Evolutionary conservation across 768 basidiomycete genomes (phyloP), one percentile per base, ranked within the genome.

Genomic region (Podaxis mareebaensis): DNA sequence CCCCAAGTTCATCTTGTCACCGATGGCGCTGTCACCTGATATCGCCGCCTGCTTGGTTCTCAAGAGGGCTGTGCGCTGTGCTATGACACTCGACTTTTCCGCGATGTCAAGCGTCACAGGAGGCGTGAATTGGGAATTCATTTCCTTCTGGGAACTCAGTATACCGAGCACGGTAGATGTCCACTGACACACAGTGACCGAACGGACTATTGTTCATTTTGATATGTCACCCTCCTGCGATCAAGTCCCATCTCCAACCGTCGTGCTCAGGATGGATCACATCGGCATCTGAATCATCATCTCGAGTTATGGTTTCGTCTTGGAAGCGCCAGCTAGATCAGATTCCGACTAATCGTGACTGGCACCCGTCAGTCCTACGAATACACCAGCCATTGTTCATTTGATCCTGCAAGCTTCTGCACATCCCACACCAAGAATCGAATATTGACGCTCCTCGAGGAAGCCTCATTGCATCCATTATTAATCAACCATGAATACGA

Each of bases 381-480:
- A 46, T 20, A 17, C 44, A n/a, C 17, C 44, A 46, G 6, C 20
- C n/a, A 46, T 20, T 20, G 15, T 8, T 1, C 8, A 20, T 20
- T 46, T 20, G n/a, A 46, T n/a, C 44, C 17, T 20, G n/a, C 17
- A 17, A 46, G 15, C 17, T 20, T 46, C 15, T 46, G 20, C 44
- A 8, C 13, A 20, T 7, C 17, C 17, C 20, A 20, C n/a, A 20
- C 3, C 44, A 46, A 46, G 44, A 46, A n/a, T 46, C 20, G 7
- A 20, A 46, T 10, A 46, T 10, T 10, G 44, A 46, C 44, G 20
- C 7, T 17, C 58, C 58, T 58, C 46, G 58, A 58, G 58, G 44
- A 26, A 26, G n/a, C 44, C 44, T 58, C 58, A 49, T 49, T 58
- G 44, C 46, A 58, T 8, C 58, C 58, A 58, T 48, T 30, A 58